Percentiles rank a stretch among this genome's conserved stretches.
Evolutionary conservation across 2,329 filamentous ascomycete genomes (phyloP).

Genomic region (Aotearoamyces nothofagi): DNA sequence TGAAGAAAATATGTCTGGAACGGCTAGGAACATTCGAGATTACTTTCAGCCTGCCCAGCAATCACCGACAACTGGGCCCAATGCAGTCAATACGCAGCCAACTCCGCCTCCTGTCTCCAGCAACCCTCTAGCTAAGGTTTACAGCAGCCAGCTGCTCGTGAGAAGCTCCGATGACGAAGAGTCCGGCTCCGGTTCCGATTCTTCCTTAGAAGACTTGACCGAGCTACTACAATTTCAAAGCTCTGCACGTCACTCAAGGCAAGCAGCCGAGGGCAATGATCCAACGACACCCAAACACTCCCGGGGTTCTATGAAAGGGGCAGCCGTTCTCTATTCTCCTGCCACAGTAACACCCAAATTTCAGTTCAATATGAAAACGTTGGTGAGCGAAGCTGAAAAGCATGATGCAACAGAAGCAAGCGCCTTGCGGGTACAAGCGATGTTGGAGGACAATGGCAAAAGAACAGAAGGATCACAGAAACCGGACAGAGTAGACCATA

Average conservation of each 20-base stretch:
- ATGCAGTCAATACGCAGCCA: too few species aligned
- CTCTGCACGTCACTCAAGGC: constrained; percentile 3
- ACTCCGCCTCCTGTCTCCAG: too few species aligned
- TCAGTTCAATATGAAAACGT: constrained; percentile 46
- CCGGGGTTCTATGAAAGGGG: constrained; percentile 25
- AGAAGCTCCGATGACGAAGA: constrained; percentile 61
- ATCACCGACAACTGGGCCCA: too few species aligned
- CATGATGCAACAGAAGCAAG: constrained; percentile 45
- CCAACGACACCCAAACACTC: background rate
- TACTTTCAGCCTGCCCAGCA: too few species aligned
- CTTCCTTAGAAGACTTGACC: constrained; percentile 36
- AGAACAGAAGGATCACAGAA: constrained; percentile 10
- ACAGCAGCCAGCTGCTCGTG: constrained; percentile 39
- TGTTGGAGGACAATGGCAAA: constrained; percentile 15
- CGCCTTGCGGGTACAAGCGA: constrained; percentile 23
- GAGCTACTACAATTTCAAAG: background rate
- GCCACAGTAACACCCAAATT: constrained; percentile 36
- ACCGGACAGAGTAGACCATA: constrained; percentile 2
- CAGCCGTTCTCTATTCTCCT: constrained; percentile 29
- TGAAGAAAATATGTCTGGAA: too few species aligned
- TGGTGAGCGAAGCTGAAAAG: constrained; percentile 41
- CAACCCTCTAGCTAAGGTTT: too few species aligned
- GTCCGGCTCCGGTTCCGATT: constrained; percentile 40
- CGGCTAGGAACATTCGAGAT: too few species aligned
- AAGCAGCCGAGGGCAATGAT: background rate